Base-by-base conservation (phyloP, 176 grass and related monocot genomes). In the Aegilops bicornis region DNA sequence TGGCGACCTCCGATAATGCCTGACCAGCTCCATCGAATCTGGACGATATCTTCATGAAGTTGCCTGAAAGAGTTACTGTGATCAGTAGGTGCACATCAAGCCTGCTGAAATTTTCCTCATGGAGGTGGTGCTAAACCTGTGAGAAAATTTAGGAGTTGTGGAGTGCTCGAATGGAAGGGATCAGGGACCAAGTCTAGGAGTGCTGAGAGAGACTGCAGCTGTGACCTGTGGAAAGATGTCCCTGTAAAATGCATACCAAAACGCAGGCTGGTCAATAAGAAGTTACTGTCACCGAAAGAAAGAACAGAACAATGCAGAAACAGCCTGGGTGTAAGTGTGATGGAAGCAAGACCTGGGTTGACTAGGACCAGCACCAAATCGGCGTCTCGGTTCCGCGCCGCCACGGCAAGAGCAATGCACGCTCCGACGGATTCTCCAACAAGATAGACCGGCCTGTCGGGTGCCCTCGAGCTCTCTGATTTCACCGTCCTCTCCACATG, bases 401-500 rank as follows among this genome's bases (percentile, higher is more conserved):
- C 96, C 24, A 98, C 88, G 0, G 96, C 86, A 29, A 98, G 89
- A 80, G 93, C 96, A 82, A 98, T 50, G 65, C 93, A 98, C 19
- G 91, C 91, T 68, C 96, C 96, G 63, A 98, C 62, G 23, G 93
- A 94, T 69, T 98, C 91, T 67, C 89, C 96, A 79, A 90, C 24
- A 22, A 98, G 76, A 85, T 98, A 98, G 20, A 98, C 72, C 52
- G 96, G 91, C 54, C 50, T 93, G 32, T 64, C 76, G 16, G 33
- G 63, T 86, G 77, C 72, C 29, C 58, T 84, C 8, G 43, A 85
- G 37, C 54, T 68, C 79, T 95, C 90, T 82, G 91, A 92, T 64
- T 73, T 94, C 40, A 98, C 76, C 31, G 90, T 62, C 71, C 40
- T 91, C 79, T 95, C 96, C 14, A 95, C 90, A 74, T 84, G 88